These are phyloP conservation scores for Daldinia childiae DNA, from an alignment of 495 filamentous ascomycete species.

Conservation along the genomic window DNA sequence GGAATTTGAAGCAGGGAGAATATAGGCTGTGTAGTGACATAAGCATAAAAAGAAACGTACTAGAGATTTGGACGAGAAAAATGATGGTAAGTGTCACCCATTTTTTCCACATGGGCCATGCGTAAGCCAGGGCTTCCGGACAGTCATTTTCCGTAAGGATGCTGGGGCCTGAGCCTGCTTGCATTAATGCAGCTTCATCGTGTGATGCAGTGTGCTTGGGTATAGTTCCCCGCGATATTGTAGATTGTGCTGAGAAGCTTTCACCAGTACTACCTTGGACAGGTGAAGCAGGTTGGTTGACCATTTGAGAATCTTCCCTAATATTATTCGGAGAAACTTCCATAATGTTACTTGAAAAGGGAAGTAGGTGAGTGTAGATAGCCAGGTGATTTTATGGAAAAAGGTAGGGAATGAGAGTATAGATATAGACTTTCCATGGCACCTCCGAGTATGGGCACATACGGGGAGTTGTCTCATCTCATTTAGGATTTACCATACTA, in stretches of 20 bases:
- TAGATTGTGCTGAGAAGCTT: background rate
- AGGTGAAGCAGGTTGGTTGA: background rate
- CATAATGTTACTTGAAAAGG: background rate
- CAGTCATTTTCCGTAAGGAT: slow-evolving; percentile 66
- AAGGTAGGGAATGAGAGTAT: slow-evolving; percentile 5
- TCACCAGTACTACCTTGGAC: background rate
- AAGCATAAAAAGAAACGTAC: slow-evolving; percentile 41
- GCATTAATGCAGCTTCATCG: slow-evolving; percentile 12
- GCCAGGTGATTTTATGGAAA: slow-evolving; percentile 13
- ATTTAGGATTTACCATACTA: slow-evolving; percentile 28
- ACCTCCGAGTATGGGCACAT: background rate
- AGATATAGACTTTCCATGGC: background rate
- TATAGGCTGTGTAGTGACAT: slow-evolving; percentile 61
- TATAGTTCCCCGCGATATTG: slow-evolving; percentile 2
- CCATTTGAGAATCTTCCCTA: background rate
- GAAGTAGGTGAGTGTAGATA: background rate
- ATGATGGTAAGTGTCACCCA: slow-evolving; percentile 77
- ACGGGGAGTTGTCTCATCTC: slow-evolving; percentile 6
- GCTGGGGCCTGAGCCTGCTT: slow-evolving; percentile 28
- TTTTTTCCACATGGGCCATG: slow-evolving; percentile 71
- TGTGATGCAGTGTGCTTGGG: slow-evolving; percentile 29
- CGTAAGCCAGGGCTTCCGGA: slow-evolving; percentile 70
- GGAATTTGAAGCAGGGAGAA: background rate
- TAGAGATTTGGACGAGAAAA: slow-evolving; percentile 79
- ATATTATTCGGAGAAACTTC: background rate